phyloP scores from a whole-genome alignment of 257 asterid genomes.

The Cinchona pubescens region DNA sequence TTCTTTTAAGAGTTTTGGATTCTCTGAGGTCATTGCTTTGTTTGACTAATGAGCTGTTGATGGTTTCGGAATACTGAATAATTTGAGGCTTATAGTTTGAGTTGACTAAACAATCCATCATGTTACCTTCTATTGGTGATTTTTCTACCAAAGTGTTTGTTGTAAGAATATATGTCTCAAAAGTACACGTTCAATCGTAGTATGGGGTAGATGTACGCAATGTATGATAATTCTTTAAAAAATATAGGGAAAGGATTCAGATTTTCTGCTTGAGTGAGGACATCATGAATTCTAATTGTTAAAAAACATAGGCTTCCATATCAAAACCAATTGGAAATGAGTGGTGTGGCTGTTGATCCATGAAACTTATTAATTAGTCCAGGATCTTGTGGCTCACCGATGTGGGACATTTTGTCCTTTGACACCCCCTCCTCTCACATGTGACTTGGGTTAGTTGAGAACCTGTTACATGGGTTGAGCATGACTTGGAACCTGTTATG shows the following conservation, averaged over 20 bases:
- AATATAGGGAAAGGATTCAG: not conserved
- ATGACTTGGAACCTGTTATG: too few species aligned
- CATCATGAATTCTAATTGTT: not conserved
- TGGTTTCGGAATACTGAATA: not conserved
- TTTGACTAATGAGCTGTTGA: not conserved
- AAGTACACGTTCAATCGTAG: not conserved
- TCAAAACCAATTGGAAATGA: too few species aligned
- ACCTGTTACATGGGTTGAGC: too few species aligned
- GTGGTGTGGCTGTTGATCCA: too few species aligned
- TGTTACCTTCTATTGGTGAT: not conserved
- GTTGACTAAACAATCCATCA: not conserved
- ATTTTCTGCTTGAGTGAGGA: not conserved
- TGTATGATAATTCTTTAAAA: not conserved
- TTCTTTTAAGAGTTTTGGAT: not conserved
- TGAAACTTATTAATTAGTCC: too few species aligned
- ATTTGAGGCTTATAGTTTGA: not conserved
- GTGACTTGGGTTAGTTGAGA: too few species aligned
- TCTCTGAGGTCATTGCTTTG: not conserved
- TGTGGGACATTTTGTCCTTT: too few species aligned
- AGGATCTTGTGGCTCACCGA: too few species aligned
- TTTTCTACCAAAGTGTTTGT: not conserved
- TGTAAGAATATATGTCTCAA: not conserved
- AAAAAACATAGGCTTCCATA: too few species aligned
- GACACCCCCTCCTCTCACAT: too few species aligned
- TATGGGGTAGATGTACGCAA: not conserved